Percentiles rank a stretch among this genome's conserved stretches.
These are phyloP conservation scores for Flaveria brownii DNA, from an alignment of 129 eudicot genomes.

Conservation along the genomic window DNA sequence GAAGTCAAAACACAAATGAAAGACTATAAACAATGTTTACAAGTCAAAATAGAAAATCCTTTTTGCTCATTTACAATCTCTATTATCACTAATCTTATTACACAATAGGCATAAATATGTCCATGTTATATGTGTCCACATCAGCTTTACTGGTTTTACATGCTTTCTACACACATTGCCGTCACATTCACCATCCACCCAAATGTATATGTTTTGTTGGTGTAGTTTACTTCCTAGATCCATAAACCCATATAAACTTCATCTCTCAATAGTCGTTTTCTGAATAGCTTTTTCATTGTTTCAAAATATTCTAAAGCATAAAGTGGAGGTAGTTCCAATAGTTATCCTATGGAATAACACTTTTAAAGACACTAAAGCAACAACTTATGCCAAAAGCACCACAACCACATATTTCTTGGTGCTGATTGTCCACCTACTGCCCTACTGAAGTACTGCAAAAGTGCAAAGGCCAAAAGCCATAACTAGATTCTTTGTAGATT, in stretches of 20 bases:
- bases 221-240: conserved; percentile 22
- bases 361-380: conserved; percentile 30
- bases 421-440: conserved; percentile 20
- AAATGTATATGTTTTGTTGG: conserved; percentile 6
- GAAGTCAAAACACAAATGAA: conserved; percentile 1
- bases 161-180: conserved; percentile 9
- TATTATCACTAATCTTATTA: neutral
- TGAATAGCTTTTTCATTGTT: conserved; percentile 24
- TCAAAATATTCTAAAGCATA: conserved; percentile 38
- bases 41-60: neutral
- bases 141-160: conserved; percentile 16
- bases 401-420: conserved; percentile 26
- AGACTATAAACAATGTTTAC: neutral
- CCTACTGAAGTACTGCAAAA: conserved; percentile 12
- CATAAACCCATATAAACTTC: conserved; percentile 5
- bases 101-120: neutral
- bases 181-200: neutral
- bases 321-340: conserved; percentile 37
- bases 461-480: neutral
- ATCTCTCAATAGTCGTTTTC: conserved; percentile 17
- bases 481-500: neutral
- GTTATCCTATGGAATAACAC: conserved; percentile 33
- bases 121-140: conserved; percentile 4
- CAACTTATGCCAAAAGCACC: conserved; percentile 34
- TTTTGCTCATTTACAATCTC: neutral